Conservation (phyloP, 2,329 filamentous ascomycete species). For the Calycina herbarum region DNA sequence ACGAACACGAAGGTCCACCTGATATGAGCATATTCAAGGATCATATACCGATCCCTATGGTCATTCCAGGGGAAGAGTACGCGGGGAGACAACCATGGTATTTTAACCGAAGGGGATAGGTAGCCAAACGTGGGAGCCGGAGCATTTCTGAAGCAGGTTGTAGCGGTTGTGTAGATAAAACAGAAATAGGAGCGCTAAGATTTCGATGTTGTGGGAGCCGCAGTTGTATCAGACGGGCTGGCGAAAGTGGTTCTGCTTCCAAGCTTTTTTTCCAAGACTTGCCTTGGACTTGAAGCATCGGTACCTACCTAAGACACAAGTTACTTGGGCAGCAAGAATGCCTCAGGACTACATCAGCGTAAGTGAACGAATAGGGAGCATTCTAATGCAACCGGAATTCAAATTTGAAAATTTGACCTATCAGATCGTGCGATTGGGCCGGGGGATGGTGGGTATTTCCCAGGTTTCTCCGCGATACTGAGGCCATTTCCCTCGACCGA, state of each 20-base stretch:
- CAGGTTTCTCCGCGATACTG: not conserved
- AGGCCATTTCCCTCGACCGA: not conserved
- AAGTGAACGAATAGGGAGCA: too few relatives aligned
- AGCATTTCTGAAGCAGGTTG: not conserved
- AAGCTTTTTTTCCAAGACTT: not conserved
- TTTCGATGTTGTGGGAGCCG: too few relatives aligned
- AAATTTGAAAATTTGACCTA: not conserved
- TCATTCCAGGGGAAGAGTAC: slow-evolving; percentile 52
- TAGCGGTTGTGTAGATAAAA: not conserved
- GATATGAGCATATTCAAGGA: slow-evolving; percentile 49
- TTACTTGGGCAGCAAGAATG: not conserved
- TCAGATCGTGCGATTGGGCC: not conserved
- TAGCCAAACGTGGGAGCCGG: not conserved
- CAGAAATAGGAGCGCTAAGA: not conserved
- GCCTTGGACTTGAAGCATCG: not conserved
- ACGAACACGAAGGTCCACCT: slow-evolving; percentile 17
- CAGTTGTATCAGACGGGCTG: not conserved
- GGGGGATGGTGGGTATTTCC: not conserved
- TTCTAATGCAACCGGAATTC: not conserved
- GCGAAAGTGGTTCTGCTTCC: not conserved
- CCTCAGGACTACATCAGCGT: not conserved
- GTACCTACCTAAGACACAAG: not conserved
- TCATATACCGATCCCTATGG: slow-evolving; percentile 63
- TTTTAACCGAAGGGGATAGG: slow-evolving; percentile 19
- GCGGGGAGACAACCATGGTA: slow-evolving; percentile 35